Conservation (phyloP, 805 yeast genomes). For the Starmerella riodocensis region DNA sequence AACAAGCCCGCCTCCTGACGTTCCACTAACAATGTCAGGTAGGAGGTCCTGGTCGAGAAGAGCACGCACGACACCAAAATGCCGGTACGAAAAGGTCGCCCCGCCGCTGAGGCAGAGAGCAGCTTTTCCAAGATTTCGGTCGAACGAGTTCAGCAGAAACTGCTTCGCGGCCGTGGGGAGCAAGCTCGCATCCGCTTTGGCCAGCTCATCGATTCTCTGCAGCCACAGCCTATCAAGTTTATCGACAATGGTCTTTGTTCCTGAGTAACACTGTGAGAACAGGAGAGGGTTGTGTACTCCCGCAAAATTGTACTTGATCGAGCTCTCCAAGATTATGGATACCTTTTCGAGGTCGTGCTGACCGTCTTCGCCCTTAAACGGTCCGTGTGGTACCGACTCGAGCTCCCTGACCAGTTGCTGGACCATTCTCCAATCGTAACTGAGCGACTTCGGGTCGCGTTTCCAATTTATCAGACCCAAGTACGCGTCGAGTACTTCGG, state of each 20-base stretch:
- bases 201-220: conserved; percentile 34
- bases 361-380: conserved; percentile 19
- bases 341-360: conserved; percentile 31
- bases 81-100: conserved; percentile 64
- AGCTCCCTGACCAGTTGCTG: conserved; percentile 36
- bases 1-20: conserved; percentile 69
- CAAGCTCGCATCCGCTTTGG: conserved; percentile 25
- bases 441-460: conserved; percentile 43
- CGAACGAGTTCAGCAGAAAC: conserved; percentile 42
- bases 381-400: conserved; percentile 25
- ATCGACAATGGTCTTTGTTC: conserved; percentile 51
- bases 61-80: conserved; percentile 64
- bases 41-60: conserved; percentile 50
- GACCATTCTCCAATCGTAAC: conserved; percentile 55
- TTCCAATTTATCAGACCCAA: conserved; percentile 56
- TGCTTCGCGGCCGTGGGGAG: conserved; percentile 35
- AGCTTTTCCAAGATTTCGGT: conserved; percentile 55
- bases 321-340: conserved; percentile 46
- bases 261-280: conserved; percentile 63
- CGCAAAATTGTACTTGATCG: conserved; percentile 61
- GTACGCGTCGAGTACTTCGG: conserved; percentile 42
- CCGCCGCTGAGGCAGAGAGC: conserved; percentile 70
- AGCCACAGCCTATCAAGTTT: conserved; percentile 43
- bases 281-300: conserved; percentile 62
- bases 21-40: conserved; percentile 61